Conservation (phyloP, 768 basidiomycete genomes). For the Lentinula edodes region DNA sequence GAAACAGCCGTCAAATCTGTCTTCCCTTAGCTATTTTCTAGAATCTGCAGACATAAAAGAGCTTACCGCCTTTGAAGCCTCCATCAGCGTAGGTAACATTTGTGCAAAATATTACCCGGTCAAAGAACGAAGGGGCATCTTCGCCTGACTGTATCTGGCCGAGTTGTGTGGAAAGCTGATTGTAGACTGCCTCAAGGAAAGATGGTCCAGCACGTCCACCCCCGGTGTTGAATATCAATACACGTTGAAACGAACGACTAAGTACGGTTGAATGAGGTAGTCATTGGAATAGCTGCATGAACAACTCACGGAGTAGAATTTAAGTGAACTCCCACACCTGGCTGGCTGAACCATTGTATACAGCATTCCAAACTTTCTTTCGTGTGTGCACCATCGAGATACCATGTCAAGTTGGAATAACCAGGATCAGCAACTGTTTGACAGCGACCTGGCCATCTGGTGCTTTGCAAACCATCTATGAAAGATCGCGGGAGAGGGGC, state of each 20-base stretch:
- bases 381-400: slow-evolving; percentile 94
- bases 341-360: slow-evolving; percentile 80
- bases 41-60: not conserved
- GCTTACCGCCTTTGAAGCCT: slow-evolving; percentile 80
- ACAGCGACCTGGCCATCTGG: slow-evolving; percentile 94
- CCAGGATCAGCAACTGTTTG: slow-evolving; percentile 70
- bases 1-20: slow-evolving; percentile 76
- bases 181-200: slow-evolving; percentile 60
- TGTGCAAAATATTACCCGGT: slow-evolving; percentile 89
- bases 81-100: slow-evolving; percentile 94
- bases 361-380: slow-evolving; percentile 84
- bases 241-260: slow-evolving; percentile 26
- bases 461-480: slow-evolving; percentile 54
- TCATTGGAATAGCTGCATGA: not conserved
- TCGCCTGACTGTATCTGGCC: slow-evolving; percentile 31
- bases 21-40: not conserved
- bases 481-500: slow-evolving; percentile 46
- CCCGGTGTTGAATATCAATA: slow-evolving; percentile 94
- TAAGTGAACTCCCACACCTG: slow-evolving; percentile 42
- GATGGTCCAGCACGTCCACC: slow-evolving; percentile 75
- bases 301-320: slow-evolving; percentile 8
- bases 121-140: slow-evolving; percentile 51
- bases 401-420: slow-evolving; percentile 63
- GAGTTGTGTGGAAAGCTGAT: slow-evolving; percentile 45
- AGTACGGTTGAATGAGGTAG: not conserved